Conservation (phyloP, 306 rosid genomes). For the Lathyrus tuberosus region DNA sequence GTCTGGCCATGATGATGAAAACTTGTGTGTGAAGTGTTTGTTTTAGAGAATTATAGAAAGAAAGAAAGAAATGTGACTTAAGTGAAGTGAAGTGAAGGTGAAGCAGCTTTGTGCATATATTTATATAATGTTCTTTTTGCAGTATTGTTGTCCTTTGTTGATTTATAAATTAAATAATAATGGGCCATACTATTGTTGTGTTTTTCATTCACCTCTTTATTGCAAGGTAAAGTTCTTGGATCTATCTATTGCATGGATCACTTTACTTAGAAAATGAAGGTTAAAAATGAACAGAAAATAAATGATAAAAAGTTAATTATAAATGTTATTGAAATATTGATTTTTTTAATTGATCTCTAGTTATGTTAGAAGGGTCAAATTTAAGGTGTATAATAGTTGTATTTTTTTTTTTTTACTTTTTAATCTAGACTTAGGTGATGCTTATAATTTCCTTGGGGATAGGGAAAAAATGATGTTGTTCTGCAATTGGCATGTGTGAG, state of each 20-base stretch:
- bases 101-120: neutral
- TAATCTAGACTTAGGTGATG: neutral
- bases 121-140: conserved; percentile 38
- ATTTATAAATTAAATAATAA: conserved; percentile 3
- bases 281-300: too few relatives aligned
- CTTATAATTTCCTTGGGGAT: neutral
- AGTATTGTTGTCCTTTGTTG: conserved; percentile 25
- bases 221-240: conserved; percentile 26
- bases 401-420: neutral
- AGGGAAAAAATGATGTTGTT: neutral
- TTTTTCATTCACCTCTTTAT: conserved; percentile 23
- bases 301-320: too few relatives aligned
- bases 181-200: conserved; percentile 36
- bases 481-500: conserved; percentile 29
- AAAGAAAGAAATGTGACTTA: conserved; percentile 34
- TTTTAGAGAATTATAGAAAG: conserved; percentile 5
- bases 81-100: conserved; percentile 40
- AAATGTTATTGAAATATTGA: too few relatives aligned
- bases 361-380: neutral
- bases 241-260: neutral
- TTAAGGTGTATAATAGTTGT: neutral
- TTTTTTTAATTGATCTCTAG: neutral
- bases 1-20: conserved; percentile 60
- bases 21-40: conserved; percentile 40
- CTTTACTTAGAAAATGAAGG: neutral